A percentile compares a stretch with the other conserved stretches of the same genome.
Conservation (phyloP, 257 asterid genomes). For the Galeopsis tetrahit region DNA sequence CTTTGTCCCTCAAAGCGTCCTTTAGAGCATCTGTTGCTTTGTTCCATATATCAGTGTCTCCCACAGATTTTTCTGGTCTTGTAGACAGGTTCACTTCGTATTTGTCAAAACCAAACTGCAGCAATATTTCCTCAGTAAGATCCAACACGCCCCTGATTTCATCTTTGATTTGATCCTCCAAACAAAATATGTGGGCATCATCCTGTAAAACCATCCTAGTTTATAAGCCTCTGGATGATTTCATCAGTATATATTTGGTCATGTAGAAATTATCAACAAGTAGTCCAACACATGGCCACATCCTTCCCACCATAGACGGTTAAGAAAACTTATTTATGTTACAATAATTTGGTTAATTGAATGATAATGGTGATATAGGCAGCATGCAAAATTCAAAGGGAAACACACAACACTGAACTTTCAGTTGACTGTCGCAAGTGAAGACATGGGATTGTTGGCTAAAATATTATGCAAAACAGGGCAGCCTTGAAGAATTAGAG, state of each 20-base stretch:
- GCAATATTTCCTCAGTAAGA: constrained; percentile 89
- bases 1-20: constrained; percentile 89
- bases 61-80: constrained; percentile 92
- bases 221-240: constrained; percentile 26
- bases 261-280: not conserved
- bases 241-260: not conserved
- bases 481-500: constrained; percentile 17
- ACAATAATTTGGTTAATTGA: not conserved
- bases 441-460: not conserved
- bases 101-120: constrained; percentile 85
- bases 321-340: not conserved
- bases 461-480: not conserved
- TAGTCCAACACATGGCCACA: not conserved
- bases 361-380: constrained; percentile 6
- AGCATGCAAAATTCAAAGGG: not conserved
- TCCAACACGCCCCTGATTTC: constrained; percentile 93
- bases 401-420: not conserved
- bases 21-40: constrained; percentile 84
- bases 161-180: constrained; percentile 88
- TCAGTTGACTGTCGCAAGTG: not conserved
- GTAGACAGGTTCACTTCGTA: constrained; percentile 96
- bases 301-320: not conserved
- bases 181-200: constrained; percentile 96
- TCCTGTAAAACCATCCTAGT: constrained; percentile 60
- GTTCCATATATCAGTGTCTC: constrained; percentile 82